Evolutionary conservation across 352 stramenopile species (phyloP).

Genomic region (Phytophthora quininea): DNA sequence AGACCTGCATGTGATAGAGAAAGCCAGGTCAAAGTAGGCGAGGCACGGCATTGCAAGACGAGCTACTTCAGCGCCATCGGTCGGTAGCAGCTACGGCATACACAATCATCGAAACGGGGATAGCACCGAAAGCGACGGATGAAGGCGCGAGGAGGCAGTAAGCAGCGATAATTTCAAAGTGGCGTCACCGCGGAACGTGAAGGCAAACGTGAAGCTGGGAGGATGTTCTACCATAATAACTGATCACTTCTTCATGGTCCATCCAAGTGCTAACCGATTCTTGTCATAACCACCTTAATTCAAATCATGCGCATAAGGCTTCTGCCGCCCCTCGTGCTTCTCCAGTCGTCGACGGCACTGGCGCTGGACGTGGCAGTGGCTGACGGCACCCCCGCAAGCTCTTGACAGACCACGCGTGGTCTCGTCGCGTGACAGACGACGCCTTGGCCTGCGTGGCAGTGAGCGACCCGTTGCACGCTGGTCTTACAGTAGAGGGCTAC

Average conservation of each 20-base stretch:
- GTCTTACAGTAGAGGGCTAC: conserved; percentile 63
- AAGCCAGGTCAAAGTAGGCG: conserved; percentile 32
- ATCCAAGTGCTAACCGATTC: neutral
- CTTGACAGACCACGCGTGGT: conserved; percentile 54
- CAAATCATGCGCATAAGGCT: neutral
- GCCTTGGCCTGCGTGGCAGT: conserved; percentile 36
- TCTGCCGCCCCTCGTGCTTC: conserved; percentile 19
- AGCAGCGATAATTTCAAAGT: neutral
- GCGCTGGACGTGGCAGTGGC: conserved; percentile 15
- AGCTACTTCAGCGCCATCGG: conserved; percentile 25
- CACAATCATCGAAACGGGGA: conserved; percentile 22
- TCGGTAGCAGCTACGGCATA: conserved; percentile 35
- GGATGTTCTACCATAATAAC: conserved; percentile 37
- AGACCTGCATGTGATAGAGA: conserved; percentile 46
- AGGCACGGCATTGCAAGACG: conserved; percentile 22
- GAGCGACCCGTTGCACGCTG: conserved; percentile 41
- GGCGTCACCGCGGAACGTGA: conserved; percentile 38
- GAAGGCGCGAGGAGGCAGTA: conserved; percentile 35
- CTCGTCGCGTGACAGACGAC: conserved; percentile 24
- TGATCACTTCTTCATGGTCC: conserved; percentile 17
- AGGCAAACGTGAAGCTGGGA: conserved; percentile 12
- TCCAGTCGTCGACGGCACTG: conserved; percentile 1
- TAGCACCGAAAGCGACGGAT: conserved; percentile 35
- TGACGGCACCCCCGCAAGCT: conserved; percentile 35
- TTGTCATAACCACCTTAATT: conserved; percentile 1